These are phyloP conservation scores for Gossypium australe DNA, from an alignment of 345 rosid species.

Conservation along the genomic window DNA sequence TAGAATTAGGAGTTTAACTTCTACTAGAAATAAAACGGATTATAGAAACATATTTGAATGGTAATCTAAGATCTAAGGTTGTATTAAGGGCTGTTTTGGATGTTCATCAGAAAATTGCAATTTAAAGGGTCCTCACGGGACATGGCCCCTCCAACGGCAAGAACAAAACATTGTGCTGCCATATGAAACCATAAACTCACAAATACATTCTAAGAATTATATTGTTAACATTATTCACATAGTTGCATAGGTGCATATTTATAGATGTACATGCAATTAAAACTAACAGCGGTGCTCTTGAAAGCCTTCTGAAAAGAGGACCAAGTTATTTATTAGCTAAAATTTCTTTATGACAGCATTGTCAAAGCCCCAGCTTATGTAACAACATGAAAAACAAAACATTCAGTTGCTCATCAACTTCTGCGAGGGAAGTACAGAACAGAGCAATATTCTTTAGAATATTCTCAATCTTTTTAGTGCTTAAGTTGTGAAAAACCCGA, in stretches of 20 bases:
- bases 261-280: not conserved
- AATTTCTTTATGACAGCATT: not conserved
- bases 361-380: not conserved
- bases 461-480: not conserved
- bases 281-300: not conserved
- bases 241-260: not conserved
- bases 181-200: not conserved
- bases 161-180: not conserved
- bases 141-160: not conserved
- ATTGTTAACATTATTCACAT: not conserved
- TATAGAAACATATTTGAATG: not conserved
- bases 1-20: not conserved
- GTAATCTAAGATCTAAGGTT: not conserved
- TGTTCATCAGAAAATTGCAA: slow-evolving; percentile 1
- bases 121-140: not conserved
- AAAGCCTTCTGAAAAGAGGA: not conserved
- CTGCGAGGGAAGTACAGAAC: not conserved
- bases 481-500: not conserved
- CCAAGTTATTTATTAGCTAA: not conserved
- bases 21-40: not conserved
- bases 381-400: not conserved
- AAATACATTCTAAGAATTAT: not conserved
- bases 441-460: not conserved
- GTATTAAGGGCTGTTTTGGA: not conserved
- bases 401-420: not conserved